Conservation (phyloP, 345 rosid species). For the Litchi chinensis region DNA sequence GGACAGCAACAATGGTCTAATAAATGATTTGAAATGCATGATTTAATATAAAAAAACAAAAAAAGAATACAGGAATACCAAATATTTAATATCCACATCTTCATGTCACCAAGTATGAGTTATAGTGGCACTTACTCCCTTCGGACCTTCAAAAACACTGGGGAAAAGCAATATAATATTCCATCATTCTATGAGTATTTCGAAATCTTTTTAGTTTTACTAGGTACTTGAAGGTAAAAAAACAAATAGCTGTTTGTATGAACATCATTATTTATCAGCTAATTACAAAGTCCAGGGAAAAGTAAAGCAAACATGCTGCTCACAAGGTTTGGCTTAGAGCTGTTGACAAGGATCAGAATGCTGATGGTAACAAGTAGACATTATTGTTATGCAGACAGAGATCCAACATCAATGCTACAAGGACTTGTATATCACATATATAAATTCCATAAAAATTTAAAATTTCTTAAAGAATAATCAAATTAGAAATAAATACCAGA, state of each 20-base stretch:
- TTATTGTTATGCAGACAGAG: not conserved
- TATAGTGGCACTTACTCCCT: not conserved
- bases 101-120: not conserved
- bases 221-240: not conserved
- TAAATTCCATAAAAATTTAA: not conserved
- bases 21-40: not conserved
- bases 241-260: not conserved
- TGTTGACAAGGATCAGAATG: not conserved
- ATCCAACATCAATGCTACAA: not conserved
- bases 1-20: not conserved
- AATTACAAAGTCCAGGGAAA: not conserved
- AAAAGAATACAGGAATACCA: not conserved
- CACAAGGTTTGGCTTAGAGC: not conserved
- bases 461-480: not conserved
- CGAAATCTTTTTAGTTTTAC: not conserved
- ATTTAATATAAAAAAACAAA: not conserved
- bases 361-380: not conserved
- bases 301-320: not conserved
- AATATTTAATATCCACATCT: not conserved
- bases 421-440: not conserved
- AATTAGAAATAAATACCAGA: slow-evolving; percentile 60
- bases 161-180: not conserved
- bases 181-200: not conserved
- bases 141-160: not conserved
- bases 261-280: not conserved